These are phyloP conservation scores for Penicillium rolfsii DNA, from an alignment of 2,329 filamentous ascomycete species.

Conservation along the genomic window DNA sequence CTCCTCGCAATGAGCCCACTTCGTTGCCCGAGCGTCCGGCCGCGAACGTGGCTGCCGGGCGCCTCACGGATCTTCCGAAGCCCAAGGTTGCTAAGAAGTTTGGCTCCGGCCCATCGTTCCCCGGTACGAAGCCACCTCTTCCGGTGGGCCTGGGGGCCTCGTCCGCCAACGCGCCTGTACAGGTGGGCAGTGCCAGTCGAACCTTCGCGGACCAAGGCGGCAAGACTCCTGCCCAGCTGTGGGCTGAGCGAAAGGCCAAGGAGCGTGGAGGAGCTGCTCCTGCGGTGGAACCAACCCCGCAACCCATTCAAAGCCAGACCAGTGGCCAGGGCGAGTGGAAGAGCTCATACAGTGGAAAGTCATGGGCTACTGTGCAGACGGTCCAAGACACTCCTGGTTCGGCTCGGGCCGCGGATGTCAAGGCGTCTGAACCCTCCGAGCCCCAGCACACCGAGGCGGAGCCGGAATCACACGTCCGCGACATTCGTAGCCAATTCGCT, in stretches of 20 bases:
- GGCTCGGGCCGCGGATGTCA: slow-evolving; percentile 67
- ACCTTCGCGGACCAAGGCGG: slow-evolving; percentile 94
- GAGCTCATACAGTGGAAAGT: slow-evolving; percentile 87
- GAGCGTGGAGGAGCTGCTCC: slow-evolving; percentile 63
- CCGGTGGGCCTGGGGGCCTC: slow-evolving; percentile 70
- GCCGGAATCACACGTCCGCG: slow-evolving; percentile 67
- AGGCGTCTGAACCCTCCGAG: slow-evolving; percentile 50
- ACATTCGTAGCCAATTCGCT: slow-evolving; percentile 82
- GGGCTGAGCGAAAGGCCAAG: slow-evolving; percentile 95
- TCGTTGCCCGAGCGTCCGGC: slow-evolving; percentile 72
- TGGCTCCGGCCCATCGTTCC: slow-evolving; percentile 70
- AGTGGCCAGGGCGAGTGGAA: slow-evolving; percentile 81
- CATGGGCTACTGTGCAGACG: slow-evolving; percentile 82
- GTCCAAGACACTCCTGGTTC: slow-evolving; percentile 65
- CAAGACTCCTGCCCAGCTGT: slow-evolving; percentile 94
- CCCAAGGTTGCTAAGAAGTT: slow-evolving; percentile 94
- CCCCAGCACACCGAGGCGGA: slow-evolving; percentile 57
- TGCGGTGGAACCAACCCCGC: slow-evolving; percentile 54
- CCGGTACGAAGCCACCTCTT: slow-evolving; percentile 85
- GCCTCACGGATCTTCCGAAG: slow-evolving; percentile 86
- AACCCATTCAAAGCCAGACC: slow-evolving; percentile 62
- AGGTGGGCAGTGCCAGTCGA: slow-evolving; percentile 77
- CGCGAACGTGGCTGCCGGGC: slow-evolving; percentile 73
- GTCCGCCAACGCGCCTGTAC: slow-evolving; percentile 59
- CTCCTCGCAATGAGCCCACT: slow-evolving; percentile 56